phyloP scores from a whole-genome alignment of 805 yeast genomes.

The Aciculoconidium aculeatum region DNA sequence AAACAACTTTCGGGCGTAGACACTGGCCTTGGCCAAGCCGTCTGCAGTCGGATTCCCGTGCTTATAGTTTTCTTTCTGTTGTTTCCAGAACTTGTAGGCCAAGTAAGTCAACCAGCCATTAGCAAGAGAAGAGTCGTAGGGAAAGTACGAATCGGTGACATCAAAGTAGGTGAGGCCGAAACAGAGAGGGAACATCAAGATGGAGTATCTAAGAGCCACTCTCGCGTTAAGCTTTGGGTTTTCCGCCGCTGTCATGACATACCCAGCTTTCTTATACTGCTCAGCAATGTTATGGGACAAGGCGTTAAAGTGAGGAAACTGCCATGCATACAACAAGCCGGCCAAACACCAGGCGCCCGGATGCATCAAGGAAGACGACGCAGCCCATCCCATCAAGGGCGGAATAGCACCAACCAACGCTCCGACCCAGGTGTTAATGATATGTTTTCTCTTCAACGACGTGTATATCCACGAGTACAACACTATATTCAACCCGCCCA shows the following conservation, averaged over 20 bases:
- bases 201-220: slow-evolving; percentile 83
- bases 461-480: slow-evolving; percentile 91
- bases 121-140: slow-evolving; percentile 71
- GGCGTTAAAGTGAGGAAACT: slow-evolving; percentile 95
- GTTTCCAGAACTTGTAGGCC: slow-evolving; percentile 81
- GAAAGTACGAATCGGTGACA: slow-evolving; percentile 77
- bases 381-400: slow-evolving; percentile 98
- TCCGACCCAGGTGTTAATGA: slow-evolving; percentile 96
- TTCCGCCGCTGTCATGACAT: slow-evolving; percentile 94
- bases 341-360: slow-evolving; percentile 97
- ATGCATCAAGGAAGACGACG: slow-evolving; percentile 65
- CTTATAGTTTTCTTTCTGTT: slow-evolving; percentile 60
- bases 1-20: slow-evolving; percentile 77
- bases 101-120: slow-evolving; percentile 83
- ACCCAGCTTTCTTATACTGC: slow-evolving; percentile 90
- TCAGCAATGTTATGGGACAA: slow-evolving; percentile 81
- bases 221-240: slow-evolving; percentile 90
- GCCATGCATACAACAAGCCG: slow-evolving; percentile 91
- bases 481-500: slow-evolving; percentile 77
- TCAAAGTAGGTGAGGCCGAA: slow-evolving; percentile 72
- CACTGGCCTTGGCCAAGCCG: slow-evolving; percentile 54
- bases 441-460: slow-evolving; percentile 76
- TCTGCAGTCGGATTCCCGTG: slow-evolving; percentile 41
- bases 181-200: slow-evolving; percentile 93
- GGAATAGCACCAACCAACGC: slow-evolving; percentile 99